Evolutionary conservation across 768 basidiomycete genomes (phyloP).

Genomic region (Termitomyces sp.): DNA sequence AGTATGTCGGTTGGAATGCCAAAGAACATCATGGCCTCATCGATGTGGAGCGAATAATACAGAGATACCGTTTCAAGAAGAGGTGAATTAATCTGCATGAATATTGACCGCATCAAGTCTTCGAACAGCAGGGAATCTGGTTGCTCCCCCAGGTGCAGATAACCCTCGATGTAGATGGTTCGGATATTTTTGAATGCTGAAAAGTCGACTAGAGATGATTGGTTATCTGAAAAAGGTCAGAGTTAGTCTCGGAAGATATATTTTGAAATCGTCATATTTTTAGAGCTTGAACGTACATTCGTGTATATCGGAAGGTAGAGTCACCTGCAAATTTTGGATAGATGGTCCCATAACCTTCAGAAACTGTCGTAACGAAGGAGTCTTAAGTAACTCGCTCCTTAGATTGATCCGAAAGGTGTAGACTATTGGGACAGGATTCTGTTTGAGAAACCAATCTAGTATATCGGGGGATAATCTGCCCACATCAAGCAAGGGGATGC

Average conservation of each 20-base stretch:
- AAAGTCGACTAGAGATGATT: conserved; percentile 19
- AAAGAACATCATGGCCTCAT: conserved; percentile 19
- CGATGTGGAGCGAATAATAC: conserved; percentile 16
- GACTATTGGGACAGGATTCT: conserved; percentile 19
- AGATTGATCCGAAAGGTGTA: conserved; percentile 21
- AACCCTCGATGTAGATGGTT: conserved; percentile 23
- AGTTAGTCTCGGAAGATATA: not conserved
- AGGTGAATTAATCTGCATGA: conserved; percentile 21
- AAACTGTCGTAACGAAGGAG: conserved; percentile 13
- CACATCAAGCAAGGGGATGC: conserved; percentile 20
- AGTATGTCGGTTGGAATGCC: conserved; percentile 25
- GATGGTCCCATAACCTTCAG: conserved; percentile 18
- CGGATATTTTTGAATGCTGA: conserved; percentile 16
- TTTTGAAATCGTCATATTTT: not conserved
- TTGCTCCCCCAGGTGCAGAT: conserved; percentile 16
- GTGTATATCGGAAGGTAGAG: conserved; percentile 18
- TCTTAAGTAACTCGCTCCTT: conserved; percentile 8
- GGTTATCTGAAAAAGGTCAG: conserved; percentile 11
- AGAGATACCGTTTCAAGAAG: conserved; percentile 19
- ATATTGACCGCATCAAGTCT: conserved; percentile 19
- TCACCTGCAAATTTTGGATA: conserved; percentile 21
- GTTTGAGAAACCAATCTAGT: conserved; percentile 24
- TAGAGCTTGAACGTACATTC: conserved; percentile 13
- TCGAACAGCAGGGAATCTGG: conserved; percentile 12
- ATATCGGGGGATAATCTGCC: conserved; percentile 15